Percentiles rank a stretch among this genome's conserved stretches.
Evolutionary conservation across 176 grass and related monocot genomes (phyloP).

Genomic region (Canna indica): DNA sequence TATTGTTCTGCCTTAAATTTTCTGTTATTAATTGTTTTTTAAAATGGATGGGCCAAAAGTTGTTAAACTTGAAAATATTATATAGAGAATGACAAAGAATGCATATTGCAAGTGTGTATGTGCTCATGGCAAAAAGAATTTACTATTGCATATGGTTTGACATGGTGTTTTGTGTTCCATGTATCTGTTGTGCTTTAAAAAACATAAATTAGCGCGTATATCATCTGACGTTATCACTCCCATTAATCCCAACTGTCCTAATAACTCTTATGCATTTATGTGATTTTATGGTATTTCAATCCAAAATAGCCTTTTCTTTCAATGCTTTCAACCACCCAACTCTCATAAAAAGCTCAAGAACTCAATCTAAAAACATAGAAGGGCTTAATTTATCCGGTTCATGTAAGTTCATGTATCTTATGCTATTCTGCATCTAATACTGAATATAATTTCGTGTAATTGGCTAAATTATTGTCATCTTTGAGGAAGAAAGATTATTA

Average conservation of each 20-base stretch:
- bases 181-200: not conserved
- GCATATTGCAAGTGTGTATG: not conserved
- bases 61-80: not conserved
- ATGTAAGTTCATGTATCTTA: not conserved
- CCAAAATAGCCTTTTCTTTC: slow-evolving; percentile 9
- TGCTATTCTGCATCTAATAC: not conserved
- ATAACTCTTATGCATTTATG: slow-evolving; percentile 10
- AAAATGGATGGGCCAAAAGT: not conserved
- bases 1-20: not conserved
- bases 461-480: not conserved
- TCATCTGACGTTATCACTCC: slow-evolving; percentile 4
- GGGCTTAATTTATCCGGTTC: no score
- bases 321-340: slow-evolving; percentile 14
- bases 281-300: slow-evolving; percentile 17
- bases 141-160: not conserved
- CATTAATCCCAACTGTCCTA: slow-evolving; percentile 11
- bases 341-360: not conserved
- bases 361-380: not conserved
- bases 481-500: not conserved
- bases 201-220: slow-evolving; percentile 8
- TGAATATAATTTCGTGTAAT: not conserved
- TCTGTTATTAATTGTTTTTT: not conserved
- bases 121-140: not conserved
- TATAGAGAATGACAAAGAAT: not conserved
- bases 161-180: slow-evolving; percentile 1